Percentiles rank a stretch among this genome's conserved stretches.
phyloP scores from a whole-genome alignment of 2,329 filamentous ascomycete species.

The Ophiostoma tasmaniense region DNA sequence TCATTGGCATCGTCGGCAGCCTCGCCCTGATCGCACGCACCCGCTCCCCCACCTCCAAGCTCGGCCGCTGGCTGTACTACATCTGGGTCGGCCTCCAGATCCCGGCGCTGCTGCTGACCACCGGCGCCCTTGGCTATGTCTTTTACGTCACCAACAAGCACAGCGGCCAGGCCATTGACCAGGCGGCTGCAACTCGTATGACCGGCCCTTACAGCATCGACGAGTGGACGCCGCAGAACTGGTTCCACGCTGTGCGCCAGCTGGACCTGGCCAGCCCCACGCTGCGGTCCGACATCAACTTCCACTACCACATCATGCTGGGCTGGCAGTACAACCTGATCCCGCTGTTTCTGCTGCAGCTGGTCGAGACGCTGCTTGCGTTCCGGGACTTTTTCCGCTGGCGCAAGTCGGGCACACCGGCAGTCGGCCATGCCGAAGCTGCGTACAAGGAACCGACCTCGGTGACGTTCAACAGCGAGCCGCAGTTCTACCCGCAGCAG shows the following conservation, averaged over 20 bases:
- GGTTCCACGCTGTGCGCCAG: constrained; percentile 29
- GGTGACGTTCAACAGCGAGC: background rate
- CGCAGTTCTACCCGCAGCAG: background rate
- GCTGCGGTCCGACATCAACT: constrained; percentile 19
- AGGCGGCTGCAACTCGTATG: constrained; percentile 20
- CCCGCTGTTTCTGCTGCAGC: constrained; percentile 23
- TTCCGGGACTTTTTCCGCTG: constrained; percentile 11
- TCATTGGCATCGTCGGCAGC: constrained; percentile 29
- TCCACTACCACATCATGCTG: constrained; percentile 26
- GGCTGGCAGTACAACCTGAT: constrained; percentile 34
- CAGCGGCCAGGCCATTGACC: constrained; percentile 28
- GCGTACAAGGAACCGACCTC: background rate
- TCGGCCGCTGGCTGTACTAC: constrained; percentile 24
- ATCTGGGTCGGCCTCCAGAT: constrained; percentile 29
- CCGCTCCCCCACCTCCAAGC: background rate
- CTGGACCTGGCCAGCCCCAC: constrained; percentile 25
- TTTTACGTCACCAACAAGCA: constrained; percentile 28
- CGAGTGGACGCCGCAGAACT: constrained; percentile 34
- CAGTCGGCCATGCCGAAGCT: background rate
- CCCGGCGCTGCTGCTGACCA: constrained; percentile 30
- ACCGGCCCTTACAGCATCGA: constrained; percentile 27
- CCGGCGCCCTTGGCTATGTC: constrained; percentile 31
- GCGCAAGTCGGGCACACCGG: background rate
- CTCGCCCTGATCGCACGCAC: constrained; percentile 24
- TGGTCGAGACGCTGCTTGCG: constrained; percentile 19